Evolutionary conservation across 106 monocot genomes (phyloP).

Genomic region (Apostasia shenzhenica): DNA sequence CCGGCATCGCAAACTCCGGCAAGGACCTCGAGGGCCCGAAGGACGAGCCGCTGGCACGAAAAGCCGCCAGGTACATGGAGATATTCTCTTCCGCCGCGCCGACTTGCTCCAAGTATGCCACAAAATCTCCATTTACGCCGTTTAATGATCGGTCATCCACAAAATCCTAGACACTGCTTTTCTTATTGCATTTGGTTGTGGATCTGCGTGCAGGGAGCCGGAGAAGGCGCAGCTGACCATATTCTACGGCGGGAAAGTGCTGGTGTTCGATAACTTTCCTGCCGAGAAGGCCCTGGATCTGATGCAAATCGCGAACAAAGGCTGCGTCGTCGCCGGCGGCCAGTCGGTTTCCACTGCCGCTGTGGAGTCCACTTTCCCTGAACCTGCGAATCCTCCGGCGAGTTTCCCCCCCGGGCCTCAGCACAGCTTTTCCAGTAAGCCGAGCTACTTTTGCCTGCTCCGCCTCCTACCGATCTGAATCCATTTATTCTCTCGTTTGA

Average conservation of each 20-base stretch:
- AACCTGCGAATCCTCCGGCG: neutral
- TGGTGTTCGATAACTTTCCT: slow-evolving; percentile 72
- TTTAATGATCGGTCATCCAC: too few relatives aligned
- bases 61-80: slow-evolving; percentile 19
- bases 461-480: neutral
- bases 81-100: slow-evolving; percentile 11
- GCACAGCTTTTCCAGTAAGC: neutral
- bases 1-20: slow-evolving; percentile 17
- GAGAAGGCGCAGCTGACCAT: slow-evolving; percentile 58
- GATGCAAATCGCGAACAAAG: slow-evolving; percentile 33
- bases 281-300: slow-evolving; percentile 54
- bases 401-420: neutral
- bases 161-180: neutral
- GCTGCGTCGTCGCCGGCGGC: neutral
- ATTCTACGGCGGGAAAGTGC: slow-evolving; percentile 74
- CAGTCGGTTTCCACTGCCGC: neutral
- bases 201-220: slow-evolving; percentile 19
- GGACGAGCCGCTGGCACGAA: slow-evolving; percentile 1
- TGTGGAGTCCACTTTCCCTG: neutral
- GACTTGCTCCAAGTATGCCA: neutral
- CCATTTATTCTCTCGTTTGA: neutral
- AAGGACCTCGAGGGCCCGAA: neutral
- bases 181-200: neutral
- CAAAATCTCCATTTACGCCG: too few relatives aligned
- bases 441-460: neutral